Base-by-base conservation (phyloP, 495 filamentous ascomycete species). In the Daldinia decipiens region DNA sequence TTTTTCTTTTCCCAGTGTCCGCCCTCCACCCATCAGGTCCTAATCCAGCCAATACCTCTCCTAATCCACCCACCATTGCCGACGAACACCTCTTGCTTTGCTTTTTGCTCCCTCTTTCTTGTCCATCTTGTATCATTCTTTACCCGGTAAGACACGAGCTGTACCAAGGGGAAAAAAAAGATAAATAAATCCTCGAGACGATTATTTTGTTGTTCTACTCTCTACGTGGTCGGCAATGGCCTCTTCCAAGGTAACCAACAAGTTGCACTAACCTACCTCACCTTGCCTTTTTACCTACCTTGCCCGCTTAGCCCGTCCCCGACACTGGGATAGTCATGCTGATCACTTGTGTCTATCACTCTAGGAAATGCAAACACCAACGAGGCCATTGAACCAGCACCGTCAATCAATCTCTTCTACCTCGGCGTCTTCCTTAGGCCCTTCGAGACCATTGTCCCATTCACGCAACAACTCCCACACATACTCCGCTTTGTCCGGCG, bases 391-490 rank as follows among this genome's bases (percentile, higher is more conserved):
- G 68, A 80, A 78, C 58, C 75, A 77, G 68, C 82, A 84, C 77
- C 83, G 82, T 65, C 82, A 81, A 59, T 83, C 83, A 31, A 77
- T 83, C 63, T 79, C 81, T 36, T 79, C 81, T 39, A 75, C 73
- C 61, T 76, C 77, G 24, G 62, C 77, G 45, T 78, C 80, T 52
- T 79, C 77, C 71, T 79, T 78, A 62, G 74, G 82, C 51, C 70
- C 78, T 38, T 59, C 77, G 66, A 76, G 72, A 56, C 82, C 82
- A 52, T 82, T 88, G 70, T 82, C 88, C 59, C 86, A 87, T 75
- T 87, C 86, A 54, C 91, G 94, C 67, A 87, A 89, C 71, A 93
- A 94, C 80, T 91, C 93, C 17, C 91, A 96, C 77, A 95, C 92
- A 15, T 83, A 93, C 59, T 92, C 93, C 45, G 81, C 92, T 67